These are phyloP conservation scores for Saturnispora bothae DNA, from an alignment of 805 yeast genomes.

Conservation along the genomic window DNA sequence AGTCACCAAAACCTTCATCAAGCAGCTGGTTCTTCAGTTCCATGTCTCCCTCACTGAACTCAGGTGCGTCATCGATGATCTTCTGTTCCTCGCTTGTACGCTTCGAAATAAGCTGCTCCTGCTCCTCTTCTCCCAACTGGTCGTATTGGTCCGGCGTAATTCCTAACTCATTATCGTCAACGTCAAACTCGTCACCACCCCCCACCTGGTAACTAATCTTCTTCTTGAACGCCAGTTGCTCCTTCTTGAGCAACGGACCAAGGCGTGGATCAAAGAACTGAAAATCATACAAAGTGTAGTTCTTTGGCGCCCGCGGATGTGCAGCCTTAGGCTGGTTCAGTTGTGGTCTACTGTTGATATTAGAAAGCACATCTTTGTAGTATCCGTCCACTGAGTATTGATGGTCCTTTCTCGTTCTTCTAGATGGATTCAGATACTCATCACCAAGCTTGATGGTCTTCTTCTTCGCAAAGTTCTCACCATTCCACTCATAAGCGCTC, in stretches of 20 bases:
- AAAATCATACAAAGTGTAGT: slow-evolving; percentile 55
- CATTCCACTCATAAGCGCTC: slow-evolving; percentile 96
- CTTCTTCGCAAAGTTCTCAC: slow-evolving; percentile 68
- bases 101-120: slow-evolving; percentile 23
- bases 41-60: slow-evolving; percentile 55
- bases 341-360: slow-evolving; percentile 21
- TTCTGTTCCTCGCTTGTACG: slow-evolving; percentile 38
- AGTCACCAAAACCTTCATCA: slow-evolving; percentile 48
- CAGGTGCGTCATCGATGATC: slow-evolving; percentile 43
- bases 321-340: slow-evolving; percentile 28
- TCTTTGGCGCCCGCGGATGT: slow-evolving; percentile 57
- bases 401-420: slow-evolving; percentile 69
- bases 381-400: slow-evolving; percentile 69
- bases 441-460: slow-evolving; percentile 32
- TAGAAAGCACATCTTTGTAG: slow-evolving; percentile 51
- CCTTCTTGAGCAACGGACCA: slow-evolving; percentile 45
- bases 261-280: slow-evolving; percentile 59
- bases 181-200: slow-evolving; percentile 42
- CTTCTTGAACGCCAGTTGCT: slow-evolving; percentile 53
- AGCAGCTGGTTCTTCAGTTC: slow-evolving; percentile 41
- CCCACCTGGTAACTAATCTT: slow-evolving; percentile 47
- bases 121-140: slow-evolving; percentile 18
- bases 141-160: slow-evolving; percentile 27
- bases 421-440: slow-evolving; percentile 65
- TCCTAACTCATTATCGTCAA: slow-evolving; percentile 25